Evolutionary conservation across 2,329 filamentous ascomycete genomes (phyloP).

Genomic region (Amesomyces nigricolor): DNA sequence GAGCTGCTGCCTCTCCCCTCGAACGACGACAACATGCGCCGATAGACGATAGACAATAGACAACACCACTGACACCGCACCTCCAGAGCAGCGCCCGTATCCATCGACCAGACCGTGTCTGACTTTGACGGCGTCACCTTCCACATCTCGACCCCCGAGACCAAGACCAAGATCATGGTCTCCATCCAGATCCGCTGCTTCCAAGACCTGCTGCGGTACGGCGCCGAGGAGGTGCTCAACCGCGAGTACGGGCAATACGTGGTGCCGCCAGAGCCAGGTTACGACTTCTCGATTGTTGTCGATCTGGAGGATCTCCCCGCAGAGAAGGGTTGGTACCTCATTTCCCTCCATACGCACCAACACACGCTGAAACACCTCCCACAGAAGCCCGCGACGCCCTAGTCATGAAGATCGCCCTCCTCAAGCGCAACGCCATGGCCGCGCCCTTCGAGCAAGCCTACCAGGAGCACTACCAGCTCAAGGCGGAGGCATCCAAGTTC

Average conservation of each 20-base stretch:
- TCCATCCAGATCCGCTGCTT: conserved; percentile 95
- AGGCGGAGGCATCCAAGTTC: conserved; percentile 85
- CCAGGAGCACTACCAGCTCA: conserved; percentile 79
- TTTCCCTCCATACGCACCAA: no score
- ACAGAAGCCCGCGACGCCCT: conserved; percentile 79
- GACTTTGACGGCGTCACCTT: conserved; percentile 99
- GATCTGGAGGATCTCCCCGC: conserved; percentile 83
- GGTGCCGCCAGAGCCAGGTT: conserved; percentile 78
- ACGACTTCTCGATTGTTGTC: conserved; percentile 90
- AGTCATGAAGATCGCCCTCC: conserved; percentile 76
- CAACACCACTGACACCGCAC: not conserved
- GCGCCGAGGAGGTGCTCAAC: conserved; percentile 83
- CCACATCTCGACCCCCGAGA: conserved; percentile 93
- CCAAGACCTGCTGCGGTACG: conserved; percentile 85
- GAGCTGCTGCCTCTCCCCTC: conserved; percentile 28
- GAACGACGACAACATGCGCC: not conserved
- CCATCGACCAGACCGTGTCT: conserved; percentile 96
- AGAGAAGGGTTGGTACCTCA: conserved; percentile 65
- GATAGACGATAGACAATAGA: no score
- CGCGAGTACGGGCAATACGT: conserved; percentile 94
- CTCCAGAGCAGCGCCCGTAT: conserved; percentile 69
- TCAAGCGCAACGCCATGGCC: conserved; percentile 99
- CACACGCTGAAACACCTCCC: not conserved
- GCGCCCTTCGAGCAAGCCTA: conserved; percentile 97
- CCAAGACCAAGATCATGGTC: conserved; percentile 88